Evolutionary conservation across 129 eudicot genomes (phyloP).

Genomic region (Pittosporum tobira): DNA sequence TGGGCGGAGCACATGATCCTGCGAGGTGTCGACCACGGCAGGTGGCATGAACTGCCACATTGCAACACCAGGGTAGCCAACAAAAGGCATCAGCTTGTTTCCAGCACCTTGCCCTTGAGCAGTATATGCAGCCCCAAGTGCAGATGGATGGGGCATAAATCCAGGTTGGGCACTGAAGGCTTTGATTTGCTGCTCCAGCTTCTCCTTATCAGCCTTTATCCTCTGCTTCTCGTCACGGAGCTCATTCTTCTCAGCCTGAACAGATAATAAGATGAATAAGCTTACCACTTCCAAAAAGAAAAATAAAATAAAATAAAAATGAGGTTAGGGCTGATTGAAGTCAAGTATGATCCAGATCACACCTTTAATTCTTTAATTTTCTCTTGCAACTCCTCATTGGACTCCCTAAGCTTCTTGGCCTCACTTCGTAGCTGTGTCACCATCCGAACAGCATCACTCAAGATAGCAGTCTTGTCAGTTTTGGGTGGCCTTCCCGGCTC

Average conservation of each 20-base stretch:
- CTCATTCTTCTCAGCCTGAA: conserved; percentile 73
- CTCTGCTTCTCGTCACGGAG: conserved; percentile 67
- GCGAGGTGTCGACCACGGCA: conserved; percentile 65
- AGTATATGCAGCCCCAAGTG: conserved; percentile 48
- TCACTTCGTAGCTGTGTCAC: conserved; percentile 51
- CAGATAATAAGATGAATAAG: neutral
- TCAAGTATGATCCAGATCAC: neutral
- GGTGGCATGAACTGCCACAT: conserved; percentile 95
- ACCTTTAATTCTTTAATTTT: conserved; percentile 74
- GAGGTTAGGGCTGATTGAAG: too few relatives aligned
- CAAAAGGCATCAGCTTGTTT: conserved; percentile 67
- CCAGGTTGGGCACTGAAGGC: conserved; percentile 39
- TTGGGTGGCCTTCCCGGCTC: conserved; percentile 80
- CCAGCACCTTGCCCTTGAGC: conserved; percentile 51
- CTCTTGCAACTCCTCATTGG: conserved; percentile 50
- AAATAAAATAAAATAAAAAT: too few relatives aligned
- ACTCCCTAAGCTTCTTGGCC: conserved; percentile 49
- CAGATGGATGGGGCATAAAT: conserved; percentile 45
- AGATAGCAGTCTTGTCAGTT: conserved; percentile 56
- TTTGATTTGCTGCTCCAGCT: conserved; percentile 64
- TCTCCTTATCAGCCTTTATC: conserved; percentile 63
- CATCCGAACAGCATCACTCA: conserved; percentile 64
- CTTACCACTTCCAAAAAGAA: neutral
- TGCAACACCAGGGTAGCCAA: conserved; percentile 64
- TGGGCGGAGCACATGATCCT: conserved; percentile 79